Evolutionary conservation across 176 grass and related monocot species (phyloP).

Genomic region (Oryza rufipogon): DNA sequence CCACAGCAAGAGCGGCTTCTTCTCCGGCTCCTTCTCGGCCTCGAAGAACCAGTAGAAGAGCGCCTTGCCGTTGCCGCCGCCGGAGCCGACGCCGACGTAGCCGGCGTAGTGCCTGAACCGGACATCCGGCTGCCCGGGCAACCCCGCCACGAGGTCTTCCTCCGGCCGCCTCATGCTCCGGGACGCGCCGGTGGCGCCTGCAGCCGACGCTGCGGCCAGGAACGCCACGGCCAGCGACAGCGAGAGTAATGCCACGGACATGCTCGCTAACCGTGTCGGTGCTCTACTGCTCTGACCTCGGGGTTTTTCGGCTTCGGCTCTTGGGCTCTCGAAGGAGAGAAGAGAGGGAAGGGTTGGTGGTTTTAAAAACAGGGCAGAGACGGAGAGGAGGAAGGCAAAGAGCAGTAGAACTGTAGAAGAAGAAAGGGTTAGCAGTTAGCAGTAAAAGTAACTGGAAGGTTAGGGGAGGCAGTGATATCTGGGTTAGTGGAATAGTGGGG

Average conservation of each 20-base stretch:
- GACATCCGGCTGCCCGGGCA: slow-evolving; percentile 75
- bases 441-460: slow-evolving; percentile 2
- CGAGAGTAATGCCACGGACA: slow-evolving; percentile 2
- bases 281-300: not conserved
- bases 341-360: slow-evolving; percentile 4
- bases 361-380: slow-evolving; percentile 38
- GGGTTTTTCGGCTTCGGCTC: not conserved
- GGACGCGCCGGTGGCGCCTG: not conserved
- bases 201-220: slow-evolving; percentile 1
- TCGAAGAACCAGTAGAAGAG: slow-evolving; percentile 99
- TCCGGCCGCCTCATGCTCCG: slow-evolving; percentile 36
- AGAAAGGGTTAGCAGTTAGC: not conserved
- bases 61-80: slow-evolving; percentile 52
- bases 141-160: slow-evolving; percentile 61
- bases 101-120: slow-evolving; percentile 81
- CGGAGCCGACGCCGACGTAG: slow-evolving; percentile 53
- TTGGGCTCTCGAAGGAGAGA: not conserved
- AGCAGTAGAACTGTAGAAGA: slow-evolving; percentile 2
- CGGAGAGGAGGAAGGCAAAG: slow-evolving; percentile 25
- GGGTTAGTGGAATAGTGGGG: not conserved
- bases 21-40: slow-evolving; percentile 59
- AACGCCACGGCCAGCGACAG: slow-evolving; percentile 32
- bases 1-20: slow-evolving; percentile 97
- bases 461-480: not conserved
- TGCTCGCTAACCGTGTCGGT: not conserved